Evolutionary conservation across 495 filamentous ascomycete genomes (phyloP).

Genomic region (Aspergillus steynii): DNA sequence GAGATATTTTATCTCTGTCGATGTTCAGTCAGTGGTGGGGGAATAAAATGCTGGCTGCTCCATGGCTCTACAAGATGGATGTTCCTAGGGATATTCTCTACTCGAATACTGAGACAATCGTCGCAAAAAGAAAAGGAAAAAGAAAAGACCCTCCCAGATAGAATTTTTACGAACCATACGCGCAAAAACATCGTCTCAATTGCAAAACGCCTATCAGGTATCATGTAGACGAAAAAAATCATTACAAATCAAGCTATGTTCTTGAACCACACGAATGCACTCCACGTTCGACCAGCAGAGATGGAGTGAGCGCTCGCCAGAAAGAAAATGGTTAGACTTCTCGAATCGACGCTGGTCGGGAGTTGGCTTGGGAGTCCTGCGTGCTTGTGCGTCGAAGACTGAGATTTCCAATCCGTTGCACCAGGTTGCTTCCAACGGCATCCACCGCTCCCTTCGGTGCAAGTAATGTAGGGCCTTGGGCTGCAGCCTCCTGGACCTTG

Average conservation of each 20-base stretch:
- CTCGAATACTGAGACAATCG: too few relatives aligned
- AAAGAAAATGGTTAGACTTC: conserved; percentile 33
- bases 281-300: background rate
- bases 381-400: conserved; percentile 52
- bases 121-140: background rate
- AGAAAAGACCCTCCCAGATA: background rate
- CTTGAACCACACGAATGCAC: conserved; percentile 4
- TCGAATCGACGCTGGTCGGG: conserved; percentile 35
- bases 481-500: conserved; percentile 79
- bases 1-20: too few relatives aligned
- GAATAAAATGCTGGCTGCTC: too few relatives aligned
- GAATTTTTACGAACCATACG: background rate
- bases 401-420: conserved; percentile 81
- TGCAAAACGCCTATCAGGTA: conserved; percentile 17
- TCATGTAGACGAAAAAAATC: conserved; percentile 11
- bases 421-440: conserved; percentile 89
- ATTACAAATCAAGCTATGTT: conserved; percentile 6
- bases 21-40: too few relatives aligned
- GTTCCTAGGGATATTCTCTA: too few relatives aligned
- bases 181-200: conserved; percentile 5
- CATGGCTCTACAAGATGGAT: too few relatives aligned
- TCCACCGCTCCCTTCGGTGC: conserved; percentile 91
- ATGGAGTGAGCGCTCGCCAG: background rate
- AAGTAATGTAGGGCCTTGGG: conserved; percentile 76
- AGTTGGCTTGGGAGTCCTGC: conserved; percentile 32